Percentiles rank a stretch among this genome's conserved stretches.
Evolutionary conservation across 78 protist genomes (phyloP).

Genomic region (Isochrysis galbana): DNA sequence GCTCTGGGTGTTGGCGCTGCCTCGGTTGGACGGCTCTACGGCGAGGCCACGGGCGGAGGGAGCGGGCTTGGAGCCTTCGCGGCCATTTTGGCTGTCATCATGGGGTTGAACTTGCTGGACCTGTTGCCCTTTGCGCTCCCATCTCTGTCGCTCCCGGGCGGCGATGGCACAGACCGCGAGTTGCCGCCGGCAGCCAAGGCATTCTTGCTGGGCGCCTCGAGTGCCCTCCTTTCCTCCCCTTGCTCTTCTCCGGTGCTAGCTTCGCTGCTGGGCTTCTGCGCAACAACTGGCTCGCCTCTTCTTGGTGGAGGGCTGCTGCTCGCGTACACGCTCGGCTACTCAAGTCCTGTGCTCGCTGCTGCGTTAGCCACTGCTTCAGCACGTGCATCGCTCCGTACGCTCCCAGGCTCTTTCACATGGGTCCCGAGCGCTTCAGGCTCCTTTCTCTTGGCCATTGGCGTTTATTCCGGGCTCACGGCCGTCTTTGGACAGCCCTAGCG

Average conservation of each 20-base stretch:
- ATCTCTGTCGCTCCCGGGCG: background rate
- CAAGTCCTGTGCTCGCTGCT: background rate
- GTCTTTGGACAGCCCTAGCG: background rate
- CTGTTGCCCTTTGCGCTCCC: background rate
- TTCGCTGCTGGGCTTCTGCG: background rate
- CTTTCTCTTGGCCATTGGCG: background rate
- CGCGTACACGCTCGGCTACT: background rate
- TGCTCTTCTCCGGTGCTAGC: slow-evolving; percentile 3
- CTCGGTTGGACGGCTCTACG: background rate
- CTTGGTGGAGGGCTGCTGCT: background rate
- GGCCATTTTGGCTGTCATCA: background rate
- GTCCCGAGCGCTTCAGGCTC: background rate
- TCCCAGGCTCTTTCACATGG: background rate
- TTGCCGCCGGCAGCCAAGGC: background rate
- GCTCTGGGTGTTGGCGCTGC: background rate
- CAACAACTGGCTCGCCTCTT: background rate
- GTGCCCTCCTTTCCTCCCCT: background rate
- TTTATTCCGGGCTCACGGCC: background rate
- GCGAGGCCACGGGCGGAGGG: background rate
- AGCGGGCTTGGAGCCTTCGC: background rate
- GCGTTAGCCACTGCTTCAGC: background rate
- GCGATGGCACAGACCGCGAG: background rate
- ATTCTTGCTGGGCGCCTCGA: slow-evolving; percentile 12
- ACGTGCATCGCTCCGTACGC: background rate
- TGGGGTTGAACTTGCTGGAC: background rate